Conservation (phyloP, 345 rosid species). For the Pugionium cornutum region DNA sequence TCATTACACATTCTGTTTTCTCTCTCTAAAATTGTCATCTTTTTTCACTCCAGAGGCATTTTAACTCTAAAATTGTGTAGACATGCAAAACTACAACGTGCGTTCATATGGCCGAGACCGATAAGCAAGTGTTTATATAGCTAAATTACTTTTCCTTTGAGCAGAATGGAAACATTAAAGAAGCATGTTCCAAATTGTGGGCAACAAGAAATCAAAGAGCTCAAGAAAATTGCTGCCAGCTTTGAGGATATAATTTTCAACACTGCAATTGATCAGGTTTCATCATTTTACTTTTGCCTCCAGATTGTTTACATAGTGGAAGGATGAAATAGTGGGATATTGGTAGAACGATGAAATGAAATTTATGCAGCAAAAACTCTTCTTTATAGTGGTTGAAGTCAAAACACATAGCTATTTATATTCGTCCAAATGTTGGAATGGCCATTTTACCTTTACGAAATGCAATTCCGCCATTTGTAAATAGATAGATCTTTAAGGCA, state of each 20-base stretch:
- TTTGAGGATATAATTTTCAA: constrained; percentile 27
- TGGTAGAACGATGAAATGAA: background rate
- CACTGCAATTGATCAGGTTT: constrained; percentile 18
- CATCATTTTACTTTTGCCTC: background rate
- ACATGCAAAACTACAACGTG: background rate
- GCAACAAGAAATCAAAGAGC: constrained; percentile 3
- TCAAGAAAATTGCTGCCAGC: constrained; percentile 27
- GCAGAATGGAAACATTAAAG: constrained; percentile 16
- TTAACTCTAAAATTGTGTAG: background rate
- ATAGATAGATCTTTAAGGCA: background rate
- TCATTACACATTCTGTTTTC: background rate
- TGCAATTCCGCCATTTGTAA: background rate
- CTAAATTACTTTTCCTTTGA: background rate
- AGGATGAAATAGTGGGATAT: background rate
- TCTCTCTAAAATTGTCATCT: background rate
- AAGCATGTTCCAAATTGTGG: constrained; percentile 11
- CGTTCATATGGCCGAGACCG: background rate
- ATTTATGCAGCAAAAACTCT: background rate
- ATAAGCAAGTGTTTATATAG: background rate
- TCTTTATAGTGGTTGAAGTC: background rate
- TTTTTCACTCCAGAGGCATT: background rate
- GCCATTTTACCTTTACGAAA: background rate
- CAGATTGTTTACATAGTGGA: background rate
- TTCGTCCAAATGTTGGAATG: background rate
- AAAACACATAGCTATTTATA: background rate